Conservation (phyloP, 768 basidiomycete genomes). For the Tricholoma bakamatsutake region DNA sequence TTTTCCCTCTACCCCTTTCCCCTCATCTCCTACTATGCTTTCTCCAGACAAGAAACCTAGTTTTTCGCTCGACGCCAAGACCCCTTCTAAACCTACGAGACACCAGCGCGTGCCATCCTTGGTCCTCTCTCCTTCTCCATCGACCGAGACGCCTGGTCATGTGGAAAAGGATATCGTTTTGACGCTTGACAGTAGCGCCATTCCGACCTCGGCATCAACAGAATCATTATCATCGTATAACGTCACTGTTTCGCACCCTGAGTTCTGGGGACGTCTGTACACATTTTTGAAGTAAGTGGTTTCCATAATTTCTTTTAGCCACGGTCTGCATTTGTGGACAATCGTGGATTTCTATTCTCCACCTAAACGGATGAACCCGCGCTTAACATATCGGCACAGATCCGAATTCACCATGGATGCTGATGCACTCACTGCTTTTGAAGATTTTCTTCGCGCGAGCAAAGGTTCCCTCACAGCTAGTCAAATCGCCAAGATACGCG, state of each 20-base stretch:
- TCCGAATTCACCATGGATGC: conserved; percentile 54
- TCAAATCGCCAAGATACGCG: conserved; percentile 91
- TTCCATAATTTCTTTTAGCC: neutral
- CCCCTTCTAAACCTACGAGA: conserved; percentile 28
- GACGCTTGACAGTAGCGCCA: conserved; percentile 49
- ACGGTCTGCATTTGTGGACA: neutral
- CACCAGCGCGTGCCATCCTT: conserved; percentile 74
- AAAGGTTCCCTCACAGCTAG: conserved; percentile 76
- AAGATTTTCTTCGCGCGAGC: conserved; percentile 78
- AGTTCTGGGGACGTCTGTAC: conserved; percentile 73
- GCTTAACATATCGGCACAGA: conserved; percentile 26
- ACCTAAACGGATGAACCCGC: neutral
- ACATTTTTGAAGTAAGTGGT: conserved; percentile 53
- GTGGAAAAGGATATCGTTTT: conserved; percentile 62
- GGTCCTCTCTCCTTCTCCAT: conserved; percentile 73
- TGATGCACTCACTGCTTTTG: conserved; percentile 73
- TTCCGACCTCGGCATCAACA: conserved; percentile 36
- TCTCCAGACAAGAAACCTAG: conserved; percentile 14
- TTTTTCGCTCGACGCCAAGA: conserved; percentile 21
- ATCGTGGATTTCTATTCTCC: neutral
- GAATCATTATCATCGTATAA: conserved; percentile 56
- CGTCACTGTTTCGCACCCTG: conserved; percentile 63
- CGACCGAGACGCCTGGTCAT: conserved; percentile 30
- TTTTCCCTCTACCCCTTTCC: conserved; percentile 6
- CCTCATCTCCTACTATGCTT: conserved; percentile 12